phyloP scores from a whole-genome alignment of 148 eudicot species.

The Cornus controversa region DNA sequence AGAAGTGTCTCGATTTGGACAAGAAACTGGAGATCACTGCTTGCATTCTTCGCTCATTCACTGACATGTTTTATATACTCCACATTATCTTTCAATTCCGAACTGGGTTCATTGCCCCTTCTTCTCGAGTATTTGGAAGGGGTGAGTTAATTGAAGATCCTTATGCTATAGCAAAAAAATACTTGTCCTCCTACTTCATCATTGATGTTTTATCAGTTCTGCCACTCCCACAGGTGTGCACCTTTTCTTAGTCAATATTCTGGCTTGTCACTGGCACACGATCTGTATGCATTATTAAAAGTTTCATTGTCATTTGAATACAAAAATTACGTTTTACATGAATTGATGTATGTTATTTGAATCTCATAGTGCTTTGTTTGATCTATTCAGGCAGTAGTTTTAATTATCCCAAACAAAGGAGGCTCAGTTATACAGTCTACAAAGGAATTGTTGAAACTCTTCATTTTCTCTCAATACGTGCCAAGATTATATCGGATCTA shows the following conservation, averaged over 20 bases:
- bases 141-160: constrained; percentile 57
- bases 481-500: constrained; percentile 67
- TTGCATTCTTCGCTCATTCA: constrained; percentile 54
- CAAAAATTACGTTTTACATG: not conserved
- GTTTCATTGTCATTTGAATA: too few relatives aligned
- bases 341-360: not conserved
- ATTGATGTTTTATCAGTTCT: constrained; percentile 64
- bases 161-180: constrained; percentile 56
- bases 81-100: constrained; percentile 66
- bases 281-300: not conserved
- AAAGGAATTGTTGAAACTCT: constrained; percentile 54
- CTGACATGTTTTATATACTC: constrained; percentile 58
- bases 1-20: constrained; percentile 51
- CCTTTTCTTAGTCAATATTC: not conserved
- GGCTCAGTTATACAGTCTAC: constrained; percentile 37
- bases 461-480: constrained; percentile 56
- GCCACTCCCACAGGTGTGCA: constrained; percentile 58
- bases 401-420: constrained; percentile 29
- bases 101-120: constrained; percentile 64
- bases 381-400: constrained; percentile 49
- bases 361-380: not conserved
- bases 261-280: not conserved
- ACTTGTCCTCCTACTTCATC: constrained; percentile 49
- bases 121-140: constrained; percentile 69
- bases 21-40: constrained; percentile 40